Conservation (phyloP, 2,329 filamentous ascomycete species). For the Pseudocercospora eumusae region DNA sequence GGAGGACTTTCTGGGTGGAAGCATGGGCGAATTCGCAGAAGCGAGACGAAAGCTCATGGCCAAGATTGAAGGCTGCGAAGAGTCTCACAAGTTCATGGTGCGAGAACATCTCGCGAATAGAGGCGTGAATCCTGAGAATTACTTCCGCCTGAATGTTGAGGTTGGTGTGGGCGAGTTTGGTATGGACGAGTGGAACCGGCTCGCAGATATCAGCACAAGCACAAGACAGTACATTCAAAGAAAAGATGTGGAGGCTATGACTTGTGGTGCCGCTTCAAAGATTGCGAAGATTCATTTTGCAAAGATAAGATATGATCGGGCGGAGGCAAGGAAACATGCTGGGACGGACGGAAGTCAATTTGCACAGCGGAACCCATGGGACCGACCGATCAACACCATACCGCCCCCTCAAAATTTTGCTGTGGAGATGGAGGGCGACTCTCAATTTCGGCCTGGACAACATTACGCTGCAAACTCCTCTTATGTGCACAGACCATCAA, state of each 20-base stretch:
- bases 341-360: constrained; percentile 25
- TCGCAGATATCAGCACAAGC: constrained; percentile 93
- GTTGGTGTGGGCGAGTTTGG: constrained; percentile 94
- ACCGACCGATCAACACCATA: constrained; percentile 37
- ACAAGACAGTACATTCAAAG: constrained; percentile 81
- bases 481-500: constrained; percentile 57
- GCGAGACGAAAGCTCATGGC: constrained; percentile 78
- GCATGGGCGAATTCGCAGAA: constrained; percentile 85
- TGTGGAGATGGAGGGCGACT: constrained; percentile 38
- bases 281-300: constrained; percentile 80
- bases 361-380: constrained; percentile 36
- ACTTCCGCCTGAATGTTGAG: constrained; percentile 95
- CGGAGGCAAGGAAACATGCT: constrained; percentile 43
- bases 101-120: constrained; percentile 74
- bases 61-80: constrained; percentile 95
- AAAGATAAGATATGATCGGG: constrained; percentile 65
- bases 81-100: constrained; percentile 83
- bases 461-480: constrained; percentile 38
- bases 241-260: constrained; percentile 73
- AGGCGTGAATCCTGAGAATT: constrained; percentile 78
- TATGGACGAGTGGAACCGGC: constrained; percentile 95
- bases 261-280: constrained; percentile 73
- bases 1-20: constrained; percentile 73
- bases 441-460: constrained; percentile 48
- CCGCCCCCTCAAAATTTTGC: constrained; percentile 44